phyloP scores from a whole-genome alignment of 768 basidiomycete species.

The Mycena chlorophos region DNA sequence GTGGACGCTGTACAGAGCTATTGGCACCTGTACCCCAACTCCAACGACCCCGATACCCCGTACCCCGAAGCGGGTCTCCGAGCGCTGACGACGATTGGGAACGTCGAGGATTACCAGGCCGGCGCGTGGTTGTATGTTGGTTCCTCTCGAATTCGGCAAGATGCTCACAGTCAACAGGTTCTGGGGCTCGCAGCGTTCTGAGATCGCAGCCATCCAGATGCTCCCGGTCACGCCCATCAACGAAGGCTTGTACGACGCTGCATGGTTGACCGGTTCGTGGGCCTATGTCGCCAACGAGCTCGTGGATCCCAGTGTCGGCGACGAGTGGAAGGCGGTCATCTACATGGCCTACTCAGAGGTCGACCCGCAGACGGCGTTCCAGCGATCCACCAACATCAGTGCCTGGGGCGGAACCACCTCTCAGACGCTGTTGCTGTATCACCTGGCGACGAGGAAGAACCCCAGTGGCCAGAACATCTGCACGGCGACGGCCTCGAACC shows the following conservation, averaged over 20 bases:
- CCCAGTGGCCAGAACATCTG: constrained; percentile 29
- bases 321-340: constrained; percentile 38
- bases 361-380: constrained; percentile 28
- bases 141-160: neutral
- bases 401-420: constrained; percentile 37
- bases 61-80: constrained; percentile 34
- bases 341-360: constrained; percentile 34
- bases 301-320: constrained; percentile 27
- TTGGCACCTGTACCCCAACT: constrained; percentile 37
- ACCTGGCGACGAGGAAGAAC: constrained; percentile 34
- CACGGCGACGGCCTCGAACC: constrained; percentile 26
- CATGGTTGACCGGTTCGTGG: constrained; percentile 32
- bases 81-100: constrained; percentile 35
- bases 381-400: constrained; percentile 31
- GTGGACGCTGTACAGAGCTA: constrained; percentile 35
- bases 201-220: constrained; percentile 39
- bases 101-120: constrained; percentile 36
- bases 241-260: constrained; percentile 34
- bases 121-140: constrained; percentile 38
- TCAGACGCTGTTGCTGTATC: constrained; percentile 34
- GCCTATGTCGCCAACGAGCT: constrained; percentile 31
- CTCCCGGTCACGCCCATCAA: constrained; percentile 37
- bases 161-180: constrained; percentile 22
- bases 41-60: constrained; percentile 34
- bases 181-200: constrained; percentile 34